Conservation (phyloP, 2,329 filamentous ascomycete genomes). For the Didymella segeticola region DNA sequence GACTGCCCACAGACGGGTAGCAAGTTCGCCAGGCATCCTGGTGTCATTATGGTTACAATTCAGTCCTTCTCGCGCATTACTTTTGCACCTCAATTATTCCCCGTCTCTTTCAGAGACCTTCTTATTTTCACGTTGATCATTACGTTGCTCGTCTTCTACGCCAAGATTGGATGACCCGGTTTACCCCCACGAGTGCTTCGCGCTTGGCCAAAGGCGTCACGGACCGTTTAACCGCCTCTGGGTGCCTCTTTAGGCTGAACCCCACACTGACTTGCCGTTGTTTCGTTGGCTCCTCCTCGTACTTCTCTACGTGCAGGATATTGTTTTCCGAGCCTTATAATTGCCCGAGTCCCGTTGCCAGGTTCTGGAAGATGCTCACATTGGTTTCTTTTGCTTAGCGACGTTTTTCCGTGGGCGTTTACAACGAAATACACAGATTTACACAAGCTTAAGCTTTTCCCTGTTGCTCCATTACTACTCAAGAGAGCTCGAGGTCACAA, state of each 20-base stretch:
- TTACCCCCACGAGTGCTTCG: constrained; percentile 14
- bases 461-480: constrained; percentile 16
- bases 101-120: neutral
- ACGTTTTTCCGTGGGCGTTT: neutral
- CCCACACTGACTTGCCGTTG: constrained; percentile 36
- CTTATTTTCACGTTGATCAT: neutral
- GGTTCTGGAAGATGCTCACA: neutral
- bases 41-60: neutral
- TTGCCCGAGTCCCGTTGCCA: constrained; percentile 2
- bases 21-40: neutral
- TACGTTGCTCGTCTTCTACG: neutral
- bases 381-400: neutral
- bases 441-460: neutral
- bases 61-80: neutral
- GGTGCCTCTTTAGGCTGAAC: constrained; percentile 36
- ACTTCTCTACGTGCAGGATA: constrained; percentile 30
- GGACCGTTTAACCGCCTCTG: constrained; percentile 43
- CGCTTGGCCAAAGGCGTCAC: constrained; percentile 38
- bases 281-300: constrained; percentile 5
- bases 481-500: constrained; percentile 13
- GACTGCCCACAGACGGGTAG: neutral
- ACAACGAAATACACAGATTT: neutral
- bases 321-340: constrained; percentile 35
- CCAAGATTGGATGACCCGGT: constrained; percentile 1
- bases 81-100: neutral